Percentiles rank a stretch among this genome's conserved stretches.
Evolutionary conservation across 2,329 filamentous ascomycete genomes (phyloP).

Genomic region (Xylaria sp.): DNA sequence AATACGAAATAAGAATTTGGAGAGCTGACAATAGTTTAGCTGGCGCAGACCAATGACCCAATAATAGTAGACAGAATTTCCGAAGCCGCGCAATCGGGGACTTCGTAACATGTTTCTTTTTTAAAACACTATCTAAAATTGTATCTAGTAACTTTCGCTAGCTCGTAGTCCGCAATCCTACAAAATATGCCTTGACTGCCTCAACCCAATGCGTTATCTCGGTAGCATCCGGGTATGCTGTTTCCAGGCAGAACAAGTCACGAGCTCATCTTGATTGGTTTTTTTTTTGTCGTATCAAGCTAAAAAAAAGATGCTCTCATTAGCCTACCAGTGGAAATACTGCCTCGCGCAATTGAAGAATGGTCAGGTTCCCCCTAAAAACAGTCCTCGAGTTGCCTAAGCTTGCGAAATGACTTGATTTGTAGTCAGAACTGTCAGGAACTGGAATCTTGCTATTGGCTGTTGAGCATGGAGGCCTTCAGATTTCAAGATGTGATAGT

Average conservation of each 20-base stretch:
- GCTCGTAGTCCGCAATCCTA: slow-evolving; percentile 5
- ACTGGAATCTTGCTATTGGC: neutral
- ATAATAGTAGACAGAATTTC: neutral
- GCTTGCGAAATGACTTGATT: neutral
- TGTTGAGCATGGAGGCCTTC: neutral
- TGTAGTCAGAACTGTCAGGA: neutral
- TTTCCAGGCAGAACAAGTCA: neutral
- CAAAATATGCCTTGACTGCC: slow-evolving; percentile 3
- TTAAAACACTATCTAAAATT: slow-evolving; percentile 2
- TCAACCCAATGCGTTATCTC: slow-evolving; percentile 7
- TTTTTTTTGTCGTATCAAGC: slow-evolving; percentile 1
- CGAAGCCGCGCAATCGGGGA: neutral
- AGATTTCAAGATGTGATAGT: too few relatives aligned
- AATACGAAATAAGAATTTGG: slow-evolving; percentile 3
- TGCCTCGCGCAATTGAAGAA: neutral
- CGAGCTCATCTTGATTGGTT: neutral
- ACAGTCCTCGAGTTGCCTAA: neutral
- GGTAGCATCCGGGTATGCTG: neutral
- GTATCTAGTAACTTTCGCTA: neutral
- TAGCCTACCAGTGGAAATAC: slow-evolving; percentile 15
- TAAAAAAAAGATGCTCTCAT: slow-evolving; percentile 24
- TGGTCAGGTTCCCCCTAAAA: slow-evolving; percentile 12
- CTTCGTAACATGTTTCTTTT: neutral
- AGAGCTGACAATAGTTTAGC: slow-evolving; percentile 19
- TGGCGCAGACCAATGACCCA: slow-evolving; percentile 2